A percentile compares a stretch with the other conserved stretches of the same genome.
These are phyloP conservation scores for Trypanosoma vivax DNA, from an alignment of 208 protist genomes.

Conservation along the genomic window DNA sequence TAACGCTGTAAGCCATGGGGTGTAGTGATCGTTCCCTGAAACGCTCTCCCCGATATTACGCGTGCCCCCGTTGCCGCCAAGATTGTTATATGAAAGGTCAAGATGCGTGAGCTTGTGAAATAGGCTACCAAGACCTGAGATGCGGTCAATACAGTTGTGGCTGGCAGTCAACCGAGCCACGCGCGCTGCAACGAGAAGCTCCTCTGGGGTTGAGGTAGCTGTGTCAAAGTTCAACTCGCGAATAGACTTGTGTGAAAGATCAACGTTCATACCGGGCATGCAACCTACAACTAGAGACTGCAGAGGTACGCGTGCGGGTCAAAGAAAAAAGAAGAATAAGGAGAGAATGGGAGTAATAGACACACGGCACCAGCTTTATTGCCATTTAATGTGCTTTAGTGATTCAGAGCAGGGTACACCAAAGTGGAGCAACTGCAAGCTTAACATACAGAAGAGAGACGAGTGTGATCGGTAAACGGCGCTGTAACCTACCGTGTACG, in stretches of 20 bases:
- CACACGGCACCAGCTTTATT: not conserved
- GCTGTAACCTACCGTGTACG: no score
- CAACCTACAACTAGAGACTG: not conserved
- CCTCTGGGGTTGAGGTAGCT: conserved; percentile 30
- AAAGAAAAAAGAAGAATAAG: conserved; percentile 12
- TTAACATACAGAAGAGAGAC: no score
- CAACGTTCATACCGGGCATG: conserved; percentile 52
- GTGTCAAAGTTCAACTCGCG: conserved; percentile 59
- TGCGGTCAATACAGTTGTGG: conserved; percentile 47
- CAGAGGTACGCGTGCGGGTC: not conserved
- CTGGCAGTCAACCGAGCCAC: conserved; percentile 33
- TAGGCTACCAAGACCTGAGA: conserved; percentile 42
- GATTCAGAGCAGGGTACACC: no score
- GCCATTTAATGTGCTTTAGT: no score
- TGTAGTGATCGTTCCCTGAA: conserved; percentile 10
- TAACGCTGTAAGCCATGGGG: conserved; percentile 53
- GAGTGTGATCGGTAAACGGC: no score
- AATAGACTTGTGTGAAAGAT: conserved; percentile 57
- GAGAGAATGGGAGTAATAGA: conserved; percentile 7
- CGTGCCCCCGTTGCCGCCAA: conserved; percentile 35
- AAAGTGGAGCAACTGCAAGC: no score
- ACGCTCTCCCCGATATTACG: not conserved
- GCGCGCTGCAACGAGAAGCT: conserved; percentile 36
- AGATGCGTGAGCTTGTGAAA: conserved; percentile 58
- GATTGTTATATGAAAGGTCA: conserved; percentile 55